Evolutionary conservation across 371 early-diverging fungal genomes (phyloP).

Genomic region (Syncephalastrum contaminatum): DNA sequence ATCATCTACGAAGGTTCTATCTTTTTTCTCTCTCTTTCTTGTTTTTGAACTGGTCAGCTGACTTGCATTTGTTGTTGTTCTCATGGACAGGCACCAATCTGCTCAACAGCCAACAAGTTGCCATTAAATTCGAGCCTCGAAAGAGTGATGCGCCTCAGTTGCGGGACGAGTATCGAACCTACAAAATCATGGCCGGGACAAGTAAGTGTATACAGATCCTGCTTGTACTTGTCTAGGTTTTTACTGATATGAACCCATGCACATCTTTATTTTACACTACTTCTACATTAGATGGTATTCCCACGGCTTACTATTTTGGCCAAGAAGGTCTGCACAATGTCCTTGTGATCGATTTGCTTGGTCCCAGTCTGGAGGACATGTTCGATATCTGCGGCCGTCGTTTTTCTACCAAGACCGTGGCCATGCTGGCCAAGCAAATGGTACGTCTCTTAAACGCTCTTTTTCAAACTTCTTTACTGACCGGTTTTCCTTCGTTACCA

Average conservation of each 20-base stretch:
- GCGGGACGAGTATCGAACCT: constrained; percentile 81
- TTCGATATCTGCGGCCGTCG: constrained; percentile 92
- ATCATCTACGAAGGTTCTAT: constrained; percentile 91
- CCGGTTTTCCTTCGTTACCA: constrained; percentile 17
- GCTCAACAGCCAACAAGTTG: constrained; percentile 69
- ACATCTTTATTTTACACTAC: not conserved
- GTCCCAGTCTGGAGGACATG: constrained; percentile 93
- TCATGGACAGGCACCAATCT: constrained; percentile 43
- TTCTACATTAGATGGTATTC: constrained; percentile 78
- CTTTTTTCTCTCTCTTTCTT: not conserved
- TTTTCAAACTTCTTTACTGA: constrained; percentile 4
- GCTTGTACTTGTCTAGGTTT: too few relatives aligned
- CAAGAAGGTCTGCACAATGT: constrained; percentile 94
- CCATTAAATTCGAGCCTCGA: constrained; percentile 81
- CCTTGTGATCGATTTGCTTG: constrained; percentile 94
- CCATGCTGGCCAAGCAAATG: constrained; percentile 96
- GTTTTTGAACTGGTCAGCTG: not conserved
- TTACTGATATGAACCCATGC: not conserved
- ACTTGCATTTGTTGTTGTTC: constrained; percentile 11
- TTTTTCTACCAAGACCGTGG: constrained; percentile 90
- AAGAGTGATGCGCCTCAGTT: constrained; percentile 85
- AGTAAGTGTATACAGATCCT: constrained; percentile 25
- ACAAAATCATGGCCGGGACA: constrained; percentile 66
- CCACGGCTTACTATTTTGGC: constrained; percentile 90
- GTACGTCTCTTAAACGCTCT: constrained; percentile 27